A percentile compares a stretch with the other conserved stretches of the same genome.
These are phyloP conservation scores for Barnettozyma wickerhamii DNA, from an alignment of 805 yeast species.

Conservation along the genomic window DNA sequence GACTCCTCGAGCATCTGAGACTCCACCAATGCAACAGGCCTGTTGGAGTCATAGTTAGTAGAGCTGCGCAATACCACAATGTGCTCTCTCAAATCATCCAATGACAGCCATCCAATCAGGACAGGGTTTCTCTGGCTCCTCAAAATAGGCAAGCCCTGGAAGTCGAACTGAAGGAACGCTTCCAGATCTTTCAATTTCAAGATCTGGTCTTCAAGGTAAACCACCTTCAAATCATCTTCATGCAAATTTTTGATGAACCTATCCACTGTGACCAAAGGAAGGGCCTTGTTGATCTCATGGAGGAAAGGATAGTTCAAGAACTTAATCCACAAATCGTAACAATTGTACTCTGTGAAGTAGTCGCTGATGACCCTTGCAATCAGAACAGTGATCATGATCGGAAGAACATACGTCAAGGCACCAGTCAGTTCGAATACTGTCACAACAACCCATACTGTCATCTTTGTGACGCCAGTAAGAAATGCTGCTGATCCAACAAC, in stretches of 20 bases:
- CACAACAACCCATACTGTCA: slow-evolving; percentile 77
- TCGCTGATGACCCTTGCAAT: slow-evolving; percentile 72
- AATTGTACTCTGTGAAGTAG: slow-evolving; percentile 50
- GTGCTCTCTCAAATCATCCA: slow-evolving; percentile 33
- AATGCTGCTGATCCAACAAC: slow-evolving; percentile 86
- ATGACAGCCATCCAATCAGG: slow-evolving; percentile 40
- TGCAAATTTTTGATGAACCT: slow-evolving; percentile 33
- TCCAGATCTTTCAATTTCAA: slow-evolving; percentile 26
- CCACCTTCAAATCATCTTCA: slow-evolving; percentile 22
- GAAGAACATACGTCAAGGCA: slow-evolving; percentile 77
- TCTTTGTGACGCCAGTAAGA: slow-evolving; percentile 73
- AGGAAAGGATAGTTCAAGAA: slow-evolving; percentile 39
- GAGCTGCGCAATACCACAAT: slow-evolving; percentile 12
- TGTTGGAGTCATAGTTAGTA: slow-evolving; percentile 3
- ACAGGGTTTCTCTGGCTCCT: slow-evolving; percentile 29
- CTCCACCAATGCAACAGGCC: slow-evolving; percentile 7
- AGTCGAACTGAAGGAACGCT: slow-evolving; percentile 15
- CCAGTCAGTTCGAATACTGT: slow-evolving; percentile 82
- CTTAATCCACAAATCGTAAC: slow-evolving; percentile 58
- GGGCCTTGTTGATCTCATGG: slow-evolving; percentile 34
- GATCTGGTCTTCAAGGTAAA: slow-evolving; percentile 30
- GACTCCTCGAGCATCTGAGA: neutral
- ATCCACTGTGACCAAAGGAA: slow-evolving; percentile 34
- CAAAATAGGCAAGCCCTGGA: slow-evolving; percentile 43
- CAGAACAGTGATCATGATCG: slow-evolving; percentile 82